phyloP scores from a whole-genome alignment of 768 basidiomycete species.

The Brasilioporus rufonigricans region DNA sequence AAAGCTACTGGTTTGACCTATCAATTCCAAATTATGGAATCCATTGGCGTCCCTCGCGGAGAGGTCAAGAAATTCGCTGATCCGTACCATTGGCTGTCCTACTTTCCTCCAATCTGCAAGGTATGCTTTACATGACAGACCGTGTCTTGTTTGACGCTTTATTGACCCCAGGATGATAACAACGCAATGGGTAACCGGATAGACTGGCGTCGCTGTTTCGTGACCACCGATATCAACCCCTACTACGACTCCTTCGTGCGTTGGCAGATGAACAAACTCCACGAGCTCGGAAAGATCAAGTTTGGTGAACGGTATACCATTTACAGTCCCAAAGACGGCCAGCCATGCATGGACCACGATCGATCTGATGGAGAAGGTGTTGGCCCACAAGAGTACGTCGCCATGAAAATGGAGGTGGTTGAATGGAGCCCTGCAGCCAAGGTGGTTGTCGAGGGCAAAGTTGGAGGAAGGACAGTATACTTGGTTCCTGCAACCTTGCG shows the following conservation, averaged over 20 bases:
- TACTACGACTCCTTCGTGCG: conserved; percentile 97
- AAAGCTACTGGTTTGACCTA: conserved; percentile 93
- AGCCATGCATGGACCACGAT: conserved; percentile 99
- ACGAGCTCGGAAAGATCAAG: conserved; percentile 87
- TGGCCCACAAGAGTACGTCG: conserved; percentile 95
- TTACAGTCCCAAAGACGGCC: conserved; percentile 97
- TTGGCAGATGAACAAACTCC: conserved; percentile 96
- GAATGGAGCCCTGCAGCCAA: conserved; percentile 77
- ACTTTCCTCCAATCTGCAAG: conserved; percentile 95
- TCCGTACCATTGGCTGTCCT: conserved; percentile 87
- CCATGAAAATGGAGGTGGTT: conserved; percentile 89
- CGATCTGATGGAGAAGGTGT: conserved; percentile 91
- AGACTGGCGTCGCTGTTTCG: conserved; percentile 94
- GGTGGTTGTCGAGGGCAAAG: conserved; percentile 58
- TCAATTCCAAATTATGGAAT: conserved; percentile 99
- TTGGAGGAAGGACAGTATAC: conserved; percentile 79
- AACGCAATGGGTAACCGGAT: conserved; percentile 89
- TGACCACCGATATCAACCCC: conserved; percentile 94
- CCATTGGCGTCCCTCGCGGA: conserved; percentile 79
- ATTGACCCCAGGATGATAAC: conserved; percentile 56
- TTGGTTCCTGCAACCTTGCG: conserved; percentile 95
- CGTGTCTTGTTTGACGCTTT: background rate
- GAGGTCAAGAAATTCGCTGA: conserved; percentile 98
- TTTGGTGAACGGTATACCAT: conserved; percentile 98
- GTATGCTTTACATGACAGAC: conserved; percentile 39